These are phyloP conservation scores for Brettanomyces nanus DNA, from an alignment of 805 yeast species.

Conservation along the genomic window DNA sequence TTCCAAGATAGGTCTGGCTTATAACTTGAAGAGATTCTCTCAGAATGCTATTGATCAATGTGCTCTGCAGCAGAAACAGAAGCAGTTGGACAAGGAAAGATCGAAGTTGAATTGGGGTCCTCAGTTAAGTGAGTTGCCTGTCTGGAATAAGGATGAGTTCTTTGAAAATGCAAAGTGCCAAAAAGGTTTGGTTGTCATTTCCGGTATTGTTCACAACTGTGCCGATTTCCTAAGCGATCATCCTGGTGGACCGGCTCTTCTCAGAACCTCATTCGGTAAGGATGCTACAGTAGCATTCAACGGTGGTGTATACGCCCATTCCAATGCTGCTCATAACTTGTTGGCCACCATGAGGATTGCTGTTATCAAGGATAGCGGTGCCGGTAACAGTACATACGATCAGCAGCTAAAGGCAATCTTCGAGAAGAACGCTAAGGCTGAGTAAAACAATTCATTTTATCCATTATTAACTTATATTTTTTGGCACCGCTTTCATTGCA, in stretches of 20 bases:
- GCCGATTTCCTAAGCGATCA: slow-evolving; percentile 62
- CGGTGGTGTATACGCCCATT: slow-evolving; percentile 80
- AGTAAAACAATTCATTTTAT: slow-evolving; percentile 3
- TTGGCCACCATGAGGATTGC: slow-evolving; percentile 80
- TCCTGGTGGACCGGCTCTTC: slow-evolving; percentile 76
- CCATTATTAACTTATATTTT: not conserved
- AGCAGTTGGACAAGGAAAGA: slow-evolving; percentile 62
- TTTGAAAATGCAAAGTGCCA: slow-evolving; percentile 39
- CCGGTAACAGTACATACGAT: slow-evolving; percentile 44
- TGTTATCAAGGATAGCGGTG: slow-evolving; percentile 61
- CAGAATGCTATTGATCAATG: slow-evolving; percentile 81
- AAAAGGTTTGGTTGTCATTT: slow-evolving; percentile 57
- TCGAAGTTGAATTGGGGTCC: slow-evolving; percentile 68
- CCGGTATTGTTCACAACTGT: slow-evolving; percentile 77
- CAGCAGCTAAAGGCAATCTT: slow-evolving; percentile 31
- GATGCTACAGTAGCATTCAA: slow-evolving; percentile 80
- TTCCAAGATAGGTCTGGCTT: slow-evolving; percentile 62
- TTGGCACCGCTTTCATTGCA: too few relatives aligned
- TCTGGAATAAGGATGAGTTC: slow-evolving; percentile 63
- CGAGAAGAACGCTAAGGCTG: slow-evolving; percentile 9
- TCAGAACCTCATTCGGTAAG: slow-evolving; percentile 66
- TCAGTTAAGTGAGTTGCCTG: slow-evolving; percentile 55
- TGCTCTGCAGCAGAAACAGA: slow-evolving; percentile 73
- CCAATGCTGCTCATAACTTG: slow-evolving; percentile 79
- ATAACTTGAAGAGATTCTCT: slow-evolving; percentile 67